Evolutionary conservation across 352 stramenopile genomes (phyloP).

Genomic region (Hyaloperonospora arabidopsidis): DNA sequence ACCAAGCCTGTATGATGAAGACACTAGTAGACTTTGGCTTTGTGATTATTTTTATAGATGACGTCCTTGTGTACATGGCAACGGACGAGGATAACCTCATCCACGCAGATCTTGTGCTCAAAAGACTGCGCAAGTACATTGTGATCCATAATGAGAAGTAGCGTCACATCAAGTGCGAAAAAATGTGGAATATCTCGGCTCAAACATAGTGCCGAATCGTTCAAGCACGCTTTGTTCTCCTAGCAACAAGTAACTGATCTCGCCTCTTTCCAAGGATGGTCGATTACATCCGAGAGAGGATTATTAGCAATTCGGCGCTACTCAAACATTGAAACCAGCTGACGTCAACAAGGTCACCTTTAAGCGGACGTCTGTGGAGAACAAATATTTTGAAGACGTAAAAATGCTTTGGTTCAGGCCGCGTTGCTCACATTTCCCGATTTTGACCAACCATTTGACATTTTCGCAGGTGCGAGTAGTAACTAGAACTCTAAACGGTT

Average conservation of each 20-base stretch:
- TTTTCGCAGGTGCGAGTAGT: slow-evolving; percentile 4
- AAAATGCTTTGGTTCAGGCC: slow-evolving; percentile 1
- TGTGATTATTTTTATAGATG: slow-evolving; percentile 4
- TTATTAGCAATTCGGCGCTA: not conserved
- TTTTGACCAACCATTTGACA: slow-evolving; percentile 5
- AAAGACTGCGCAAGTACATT: too few relatives aligned
- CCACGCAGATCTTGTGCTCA: too few relatives aligned
- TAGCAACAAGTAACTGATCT: slow-evolving; percentile 1
- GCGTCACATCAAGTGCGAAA: not conserved
- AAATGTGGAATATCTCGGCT: too few relatives aligned
- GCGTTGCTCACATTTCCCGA: slow-evolving; percentile 7
- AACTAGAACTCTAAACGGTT: too few relatives aligned
- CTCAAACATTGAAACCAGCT: not conserved
- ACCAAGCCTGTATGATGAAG: slow-evolving; percentile 1
- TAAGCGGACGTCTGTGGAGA: slow-evolving; percentile 5
- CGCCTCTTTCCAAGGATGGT: slow-evolving; percentile 7
- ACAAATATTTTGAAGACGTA: slow-evolving; percentile 4
- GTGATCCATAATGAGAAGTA: too few relatives aligned
- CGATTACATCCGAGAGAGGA: slow-evolving; percentile 9
- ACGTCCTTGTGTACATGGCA: slow-evolving; percentile 6
- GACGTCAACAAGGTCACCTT: slow-evolving; percentile 1
- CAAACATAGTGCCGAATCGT: too few relatives aligned
- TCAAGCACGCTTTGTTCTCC: not conserved
- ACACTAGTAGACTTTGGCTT: slow-evolving; percentile 1
- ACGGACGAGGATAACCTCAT: too few relatives aligned